Evolutionary conservation across 352 stramenopile genomes (phyloP), one percentile per base, ranked within the genome.

Genomic region (Elongisporangium anandrum): DNA sequence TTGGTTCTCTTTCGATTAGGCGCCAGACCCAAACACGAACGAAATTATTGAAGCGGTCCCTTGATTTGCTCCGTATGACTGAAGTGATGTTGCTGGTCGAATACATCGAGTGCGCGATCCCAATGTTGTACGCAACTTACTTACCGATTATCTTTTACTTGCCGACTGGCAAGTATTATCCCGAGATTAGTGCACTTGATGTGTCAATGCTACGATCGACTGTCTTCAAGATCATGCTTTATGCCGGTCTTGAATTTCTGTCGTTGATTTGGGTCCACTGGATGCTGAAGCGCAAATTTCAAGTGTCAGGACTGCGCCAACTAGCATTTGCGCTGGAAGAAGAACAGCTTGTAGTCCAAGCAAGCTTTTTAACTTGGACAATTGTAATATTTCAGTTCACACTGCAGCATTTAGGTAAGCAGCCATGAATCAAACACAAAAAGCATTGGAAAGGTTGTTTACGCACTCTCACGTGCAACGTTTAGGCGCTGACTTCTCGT

Each of bases 61-160:
- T 34, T 34, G 24, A 34, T 34, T 34, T 34, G 24, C 24, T 34
- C 4, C 24, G 24, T 7, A 34, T 34, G 24, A 34, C 24, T 3
- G 24, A 34, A 34, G 24, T 34, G 24, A 34, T 34, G 3, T 34
- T 64, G 4, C 55, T 69, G 1, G 23, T 75, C 15, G 68, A 70
- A 55, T 70, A 75, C 49, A 54, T 75, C 24, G 65, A 75, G 48
- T 64, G 45, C 21, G 54, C 69, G 13, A 62, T 72, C 15, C 64
- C 68, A 21, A 47, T 61, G 22, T 41, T 72, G 22, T 72, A 72
- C 50, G 61, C 45, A 8, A 49, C 63, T 10, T 72, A 70, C 49
- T 58, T 67, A 8, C 26, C 57, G 1, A 45, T 66, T 4, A 39
- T 75, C 4, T 48, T 39, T 0, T 29, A 48, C 2, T 26, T 70